Percentiles rank a stretch among this genome's conserved stretches.
Conservation (phyloP, 2,329 filamentous ascomycete species). For the Elsinoe perseae region DNA sequence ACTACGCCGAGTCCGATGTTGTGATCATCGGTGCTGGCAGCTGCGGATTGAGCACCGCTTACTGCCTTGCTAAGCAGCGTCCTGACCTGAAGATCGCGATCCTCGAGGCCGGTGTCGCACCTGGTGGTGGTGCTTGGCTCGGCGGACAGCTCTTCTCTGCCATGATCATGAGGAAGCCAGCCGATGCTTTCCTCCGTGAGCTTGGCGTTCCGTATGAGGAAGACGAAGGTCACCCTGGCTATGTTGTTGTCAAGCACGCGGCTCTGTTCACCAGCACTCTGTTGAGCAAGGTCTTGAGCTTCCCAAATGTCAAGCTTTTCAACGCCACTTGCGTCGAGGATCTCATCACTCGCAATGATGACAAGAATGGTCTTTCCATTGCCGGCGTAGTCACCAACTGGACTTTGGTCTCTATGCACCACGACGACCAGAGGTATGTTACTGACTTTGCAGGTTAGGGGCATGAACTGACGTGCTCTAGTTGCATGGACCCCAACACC, state of each 20-base stretch:
- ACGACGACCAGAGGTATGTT: slow-evolving; percentile 25
- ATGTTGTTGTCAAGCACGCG: slow-evolving; percentile 89
- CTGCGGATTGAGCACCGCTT: slow-evolving; percentile 77
- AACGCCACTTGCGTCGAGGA: slow-evolving; percentile 91
- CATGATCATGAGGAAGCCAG: slow-evolving; percentile 92
- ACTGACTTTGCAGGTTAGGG: no score
- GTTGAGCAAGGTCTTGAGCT: slow-evolving; percentile 69
- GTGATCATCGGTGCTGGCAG: slow-evolving; percentile 89
- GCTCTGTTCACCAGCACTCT: slow-evolving; percentile 86
- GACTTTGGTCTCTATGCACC: slow-evolving; percentile 67
- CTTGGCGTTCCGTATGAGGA: slow-evolving; percentile 80
- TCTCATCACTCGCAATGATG: slow-evolving; percentile 68
- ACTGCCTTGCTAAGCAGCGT: slow-evolving; percentile 72
- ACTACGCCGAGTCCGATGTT: slow-evolving; percentile 84
- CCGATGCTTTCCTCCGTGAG: slow-evolving; percentile 73
- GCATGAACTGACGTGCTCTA: slow-evolving; percentile 44
- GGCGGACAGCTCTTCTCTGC: slow-evolving; percentile 90
- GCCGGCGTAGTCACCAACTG: slow-evolving; percentile 93
- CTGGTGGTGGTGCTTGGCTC: slow-evolving; percentile 84
- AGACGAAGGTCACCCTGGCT: slow-evolving; percentile 57
- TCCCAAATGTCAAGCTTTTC: slow-evolving; percentile 93
- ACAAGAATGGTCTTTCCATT: slow-evolving; percentile 54
- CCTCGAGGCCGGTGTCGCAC: slow-evolving; percentile 78
- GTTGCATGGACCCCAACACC: slow-evolving; percentile 94
- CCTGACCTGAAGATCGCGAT: slow-evolving; percentile 89